A percentile compares a stretch with the other conserved stretches of the same genome.
Conservation (phyloP, 345 rosid species). For the Jatropha curcas region DNA sequence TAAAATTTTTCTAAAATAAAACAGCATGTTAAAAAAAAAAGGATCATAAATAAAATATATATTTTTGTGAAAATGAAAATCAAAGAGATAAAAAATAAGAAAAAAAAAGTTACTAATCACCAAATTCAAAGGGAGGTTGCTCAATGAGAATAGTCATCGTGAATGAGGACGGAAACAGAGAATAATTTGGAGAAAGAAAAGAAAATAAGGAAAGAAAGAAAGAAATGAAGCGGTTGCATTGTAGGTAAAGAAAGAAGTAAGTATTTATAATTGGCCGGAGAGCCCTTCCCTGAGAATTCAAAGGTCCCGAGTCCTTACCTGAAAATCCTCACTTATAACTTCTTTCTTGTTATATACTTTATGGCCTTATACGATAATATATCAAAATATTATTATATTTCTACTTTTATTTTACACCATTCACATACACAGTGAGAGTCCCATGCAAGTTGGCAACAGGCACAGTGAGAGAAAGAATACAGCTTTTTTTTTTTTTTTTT, state of each 20-base stretch:
- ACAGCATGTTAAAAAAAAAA: neutral
- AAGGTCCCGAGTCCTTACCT: slow-evolving; percentile 42
- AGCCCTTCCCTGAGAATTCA: slow-evolving; percentile 56
- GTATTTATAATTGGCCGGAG: slow-evolving; percentile 49
- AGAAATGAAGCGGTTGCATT: neutral
- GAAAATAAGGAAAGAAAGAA: neutral
- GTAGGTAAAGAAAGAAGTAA: neutral
- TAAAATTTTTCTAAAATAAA: neutral
- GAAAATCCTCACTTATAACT: slow-evolving; percentile 26
- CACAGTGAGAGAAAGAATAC: too few species aligned
- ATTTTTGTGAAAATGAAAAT: neutral
- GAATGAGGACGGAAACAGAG: slow-evolving; percentile 1
- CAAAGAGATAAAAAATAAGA: neutral
- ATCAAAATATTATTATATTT: neutral
- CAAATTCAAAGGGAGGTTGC: slow-evolving; percentile 35
- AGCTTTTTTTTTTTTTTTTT: too few species aligned
- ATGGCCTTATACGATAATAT: neutral
- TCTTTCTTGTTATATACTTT: neutral
- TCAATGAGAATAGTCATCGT: slow-evolving; percentile 52
- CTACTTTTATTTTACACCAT: neutral
- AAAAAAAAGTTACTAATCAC: slow-evolving; percentile 23
- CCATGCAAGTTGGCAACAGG: slow-evolving; percentile 11
- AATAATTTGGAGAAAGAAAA: neutral
- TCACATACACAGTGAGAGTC: neutral
- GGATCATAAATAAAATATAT: too few species aligned